Conservation (phyloP, 176 grass and related monocot species). For the Dendrocalamus sinicus region DNA sequence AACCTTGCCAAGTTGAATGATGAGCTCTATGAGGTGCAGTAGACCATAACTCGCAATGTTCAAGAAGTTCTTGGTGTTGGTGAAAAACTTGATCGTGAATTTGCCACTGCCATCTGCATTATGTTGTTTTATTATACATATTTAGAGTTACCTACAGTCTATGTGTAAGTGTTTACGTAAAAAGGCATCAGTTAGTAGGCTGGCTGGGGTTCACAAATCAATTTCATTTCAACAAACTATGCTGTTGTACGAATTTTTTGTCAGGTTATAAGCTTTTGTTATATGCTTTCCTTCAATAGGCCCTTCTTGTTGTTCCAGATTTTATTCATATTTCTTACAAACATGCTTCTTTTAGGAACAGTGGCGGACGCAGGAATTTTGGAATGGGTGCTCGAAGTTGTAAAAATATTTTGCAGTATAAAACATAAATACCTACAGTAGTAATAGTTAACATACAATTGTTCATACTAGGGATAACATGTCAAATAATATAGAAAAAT, state of each 20-base stretch:
- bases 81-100: conserved; percentile 91
- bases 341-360: conserved; percentile 5
- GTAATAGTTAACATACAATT: too few species aligned
- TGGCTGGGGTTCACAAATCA: background rate
- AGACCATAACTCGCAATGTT: conserved; percentile 95
- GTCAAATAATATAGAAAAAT: too few species aligned
- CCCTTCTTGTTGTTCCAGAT: background rate
- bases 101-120: conserved; percentile 10
- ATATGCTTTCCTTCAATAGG: background rate
- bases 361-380: too few species aligned
- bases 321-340: background rate
- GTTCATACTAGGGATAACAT: too few species aligned
- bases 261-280: background rate
- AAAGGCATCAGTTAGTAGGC: background rate
- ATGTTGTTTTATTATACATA: conserved; percentile 13
- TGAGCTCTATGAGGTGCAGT: conserved; percentile 93
- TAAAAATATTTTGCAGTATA: too few species aligned
- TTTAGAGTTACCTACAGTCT: conserved; percentile 2
- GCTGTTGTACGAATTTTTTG: background rate
- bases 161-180: background rate
- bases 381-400: too few species aligned
- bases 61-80: conserved; percentile 97
- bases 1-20: conserved; percentile 91
- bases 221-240: conserved; percentile 14
- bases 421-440: too few species aligned